These are phyloP conservation scores for Stenocarpella maydis DNA, from an alignment of 2,329 filamentous ascomycete genomes.

Conservation along the genomic window DNA sequence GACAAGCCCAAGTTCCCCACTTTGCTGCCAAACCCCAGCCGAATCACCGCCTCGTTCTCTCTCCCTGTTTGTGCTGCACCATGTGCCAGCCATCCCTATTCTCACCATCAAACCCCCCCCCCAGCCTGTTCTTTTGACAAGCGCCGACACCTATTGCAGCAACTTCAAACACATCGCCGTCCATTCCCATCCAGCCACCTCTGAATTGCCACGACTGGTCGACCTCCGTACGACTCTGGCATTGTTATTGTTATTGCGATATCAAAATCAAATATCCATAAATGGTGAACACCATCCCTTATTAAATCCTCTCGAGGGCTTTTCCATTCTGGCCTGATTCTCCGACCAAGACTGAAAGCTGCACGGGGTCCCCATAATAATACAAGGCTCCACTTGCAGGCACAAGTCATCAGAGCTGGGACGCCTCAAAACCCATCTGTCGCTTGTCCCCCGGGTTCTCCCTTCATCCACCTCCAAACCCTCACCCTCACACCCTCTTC, in stretches of 20 bases:
- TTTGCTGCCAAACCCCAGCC: constrained; percentile 2
- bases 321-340: no score
- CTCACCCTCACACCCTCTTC: constrained; percentile 37
- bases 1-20: neutral
- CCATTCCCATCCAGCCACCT: neutral
- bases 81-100: constrained; percentile 3
- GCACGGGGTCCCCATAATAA: neutral
- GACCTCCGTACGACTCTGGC: neutral
- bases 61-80: neutral
- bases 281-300: neutral
- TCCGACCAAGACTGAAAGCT: neutral
- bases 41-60: neutral
- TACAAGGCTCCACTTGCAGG: constrained; percentile 1
- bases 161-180: neutral
- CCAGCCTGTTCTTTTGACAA: neutral
- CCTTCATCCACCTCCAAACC: constrained; percentile 20
- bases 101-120: neutral
- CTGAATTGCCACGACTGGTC: neutral
- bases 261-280: neutral
- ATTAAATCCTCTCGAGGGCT: neutral
- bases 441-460: neutral
- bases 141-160: neutral
- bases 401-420: neutral
- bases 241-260: neutral
- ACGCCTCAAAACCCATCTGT: neutral